Percentiles rank a stretch among this genome's conserved stretches.
Conservation (phyloP, 2,329 filamentous ascomycete genomes). For the Xylariaceae sp. region DNA sequence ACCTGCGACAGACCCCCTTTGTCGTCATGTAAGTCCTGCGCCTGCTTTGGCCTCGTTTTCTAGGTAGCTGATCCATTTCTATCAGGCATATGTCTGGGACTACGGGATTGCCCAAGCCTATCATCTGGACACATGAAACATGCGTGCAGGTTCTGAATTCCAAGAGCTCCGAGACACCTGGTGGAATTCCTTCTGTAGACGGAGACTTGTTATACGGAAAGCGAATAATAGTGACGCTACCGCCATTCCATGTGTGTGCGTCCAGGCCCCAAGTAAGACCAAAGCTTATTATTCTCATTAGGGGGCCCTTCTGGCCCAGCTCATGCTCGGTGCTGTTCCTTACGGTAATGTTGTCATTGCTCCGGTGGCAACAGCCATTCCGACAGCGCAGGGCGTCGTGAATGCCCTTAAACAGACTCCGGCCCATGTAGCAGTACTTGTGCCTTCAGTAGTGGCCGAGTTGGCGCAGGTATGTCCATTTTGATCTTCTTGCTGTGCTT, state of each 20-base stretch:
- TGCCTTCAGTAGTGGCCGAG: constrained; percentile 41
- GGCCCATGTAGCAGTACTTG: constrained; percentile 36
- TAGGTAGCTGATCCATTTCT: neutral
- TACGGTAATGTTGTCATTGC: constrained; percentile 31
- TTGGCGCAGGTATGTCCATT: too few species aligned
- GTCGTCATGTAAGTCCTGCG: constrained; percentile 34
- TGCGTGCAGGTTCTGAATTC: constrained; percentile 16
- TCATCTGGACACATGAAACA: constrained; percentile 35
- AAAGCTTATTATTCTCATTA: constrained; percentile 8
- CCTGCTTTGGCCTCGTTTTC: too few species aligned
- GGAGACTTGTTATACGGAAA: constrained; percentile 32
- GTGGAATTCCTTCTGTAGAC: constrained; percentile 32
- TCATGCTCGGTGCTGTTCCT: constrained; percentile 30
- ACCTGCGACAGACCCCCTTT: constrained; percentile 22
- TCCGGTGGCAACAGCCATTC: constrained; percentile 28
- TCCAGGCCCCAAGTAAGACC: neutral
- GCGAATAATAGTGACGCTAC: constrained; percentile 38
- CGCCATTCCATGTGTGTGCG: constrained; percentile 40
- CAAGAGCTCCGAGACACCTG: constrained; percentile 19
- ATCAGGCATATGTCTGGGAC: constrained; percentile 38
- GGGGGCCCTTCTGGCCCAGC: constrained; percentile 32
- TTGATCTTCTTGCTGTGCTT: too few species aligned
- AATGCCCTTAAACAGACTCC: constrained; percentile 36
- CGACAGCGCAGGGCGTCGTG: constrained; percentile 33
- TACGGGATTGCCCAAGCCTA: constrained; percentile 37